These are phyloP conservation scores for Pterocarpus macrocarpus DNA, from an alignment of 306 rosid species.

Conservation along the genomic window DNA sequence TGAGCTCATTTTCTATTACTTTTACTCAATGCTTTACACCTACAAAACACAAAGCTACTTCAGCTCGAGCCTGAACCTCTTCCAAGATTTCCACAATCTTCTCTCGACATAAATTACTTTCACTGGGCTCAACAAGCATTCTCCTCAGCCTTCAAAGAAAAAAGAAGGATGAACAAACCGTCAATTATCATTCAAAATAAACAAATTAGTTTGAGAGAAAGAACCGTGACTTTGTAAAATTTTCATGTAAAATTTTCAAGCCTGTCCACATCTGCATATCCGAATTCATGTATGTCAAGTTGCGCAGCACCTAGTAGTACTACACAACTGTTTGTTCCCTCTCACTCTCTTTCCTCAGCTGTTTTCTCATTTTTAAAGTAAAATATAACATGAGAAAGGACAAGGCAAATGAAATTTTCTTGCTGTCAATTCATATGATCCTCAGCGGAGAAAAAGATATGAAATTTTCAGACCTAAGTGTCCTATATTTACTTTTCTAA, in stretches of 20 bases:
- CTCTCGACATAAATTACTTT: slow-evolving; percentile 69
- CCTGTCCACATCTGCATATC: not conserved
- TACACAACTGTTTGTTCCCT: not conserved
- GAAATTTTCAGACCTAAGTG: not conserved
- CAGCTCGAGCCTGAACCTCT: slow-evolving; percentile 96
- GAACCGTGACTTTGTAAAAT: slow-evolving; percentile 17
- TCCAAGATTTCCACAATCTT: slow-evolving; percentile 74
- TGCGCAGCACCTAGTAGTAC: not conserved
- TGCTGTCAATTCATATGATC: not conserved
- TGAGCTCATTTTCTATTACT: not conserved
- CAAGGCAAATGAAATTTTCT: not conserved
- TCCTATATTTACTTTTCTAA: not conserved
- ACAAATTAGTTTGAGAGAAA: not conserved
- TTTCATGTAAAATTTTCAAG: too few relatives aligned
- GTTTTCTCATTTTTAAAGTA: not conserved
- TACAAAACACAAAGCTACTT: slow-evolving; percentile 91
- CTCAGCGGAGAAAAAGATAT: not conserved
- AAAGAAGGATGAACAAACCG: slow-evolving; percentile 4
- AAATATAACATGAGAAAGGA: not conserved
- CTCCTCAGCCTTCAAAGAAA: slow-evolving; percentile 75
- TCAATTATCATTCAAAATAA: slow-evolving; percentile 3
- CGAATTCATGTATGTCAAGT: not conserved
- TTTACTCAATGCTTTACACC: slow-evolving; percentile 75
- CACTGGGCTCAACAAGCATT: slow-evolving; percentile 69
- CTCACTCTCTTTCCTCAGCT: not conserved